Conservation (phyloP, 2,329 filamentous ascomycete species). For the Cladosporium colombiae region DNA sequence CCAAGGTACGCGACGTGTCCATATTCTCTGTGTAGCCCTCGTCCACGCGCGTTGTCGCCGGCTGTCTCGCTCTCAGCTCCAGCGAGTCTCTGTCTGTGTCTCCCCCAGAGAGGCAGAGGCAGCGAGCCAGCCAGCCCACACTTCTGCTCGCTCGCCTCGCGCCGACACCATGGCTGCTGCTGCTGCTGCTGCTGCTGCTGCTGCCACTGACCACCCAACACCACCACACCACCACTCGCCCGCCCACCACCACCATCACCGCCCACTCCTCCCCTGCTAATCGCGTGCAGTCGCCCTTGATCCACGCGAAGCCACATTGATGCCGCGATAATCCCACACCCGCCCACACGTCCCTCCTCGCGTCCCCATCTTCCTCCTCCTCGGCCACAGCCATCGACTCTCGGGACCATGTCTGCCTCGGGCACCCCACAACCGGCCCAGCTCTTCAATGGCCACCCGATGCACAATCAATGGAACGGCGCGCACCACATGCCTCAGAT, state of each 20-base stretch:
- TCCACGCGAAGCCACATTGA: slow-evolving; percentile 4
- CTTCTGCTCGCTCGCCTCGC: neutral
- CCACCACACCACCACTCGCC: slow-evolving; percentile 11
- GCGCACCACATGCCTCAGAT: slow-evolving; percentile 26
- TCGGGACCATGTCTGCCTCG: slow-evolving; percentile 19
- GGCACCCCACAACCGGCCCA: slow-evolving; percentile 18
- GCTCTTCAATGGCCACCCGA: slow-evolving; percentile 21
- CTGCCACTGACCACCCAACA: neutral
- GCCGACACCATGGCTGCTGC: slow-evolving; percentile 8
- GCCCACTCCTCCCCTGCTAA: neutral
- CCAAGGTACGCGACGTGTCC: slow-evolving; percentile 1
- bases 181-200: neutral
- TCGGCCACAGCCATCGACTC: neutral
- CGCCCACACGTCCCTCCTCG: slow-evolving; percentile 9
- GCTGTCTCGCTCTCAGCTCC: neutral
- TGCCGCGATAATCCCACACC: slow-evolving; percentile 13
- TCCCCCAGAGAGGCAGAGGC: neutral
- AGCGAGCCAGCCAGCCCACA: slow-evolving; percentile 8
- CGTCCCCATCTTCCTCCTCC: neutral
- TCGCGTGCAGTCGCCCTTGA: slow-evolving; percentile 4
- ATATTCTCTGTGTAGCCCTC: neutral
- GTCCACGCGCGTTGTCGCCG: neutral
- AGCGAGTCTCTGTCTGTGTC: neutral
- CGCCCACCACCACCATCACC: neutral
- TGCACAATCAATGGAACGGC: slow-evolving; percentile 22